Evolutionary conservation across 139 green algal genomes (phyloP).

Genomic region (Limnomonas spitsbergensis): DNA sequence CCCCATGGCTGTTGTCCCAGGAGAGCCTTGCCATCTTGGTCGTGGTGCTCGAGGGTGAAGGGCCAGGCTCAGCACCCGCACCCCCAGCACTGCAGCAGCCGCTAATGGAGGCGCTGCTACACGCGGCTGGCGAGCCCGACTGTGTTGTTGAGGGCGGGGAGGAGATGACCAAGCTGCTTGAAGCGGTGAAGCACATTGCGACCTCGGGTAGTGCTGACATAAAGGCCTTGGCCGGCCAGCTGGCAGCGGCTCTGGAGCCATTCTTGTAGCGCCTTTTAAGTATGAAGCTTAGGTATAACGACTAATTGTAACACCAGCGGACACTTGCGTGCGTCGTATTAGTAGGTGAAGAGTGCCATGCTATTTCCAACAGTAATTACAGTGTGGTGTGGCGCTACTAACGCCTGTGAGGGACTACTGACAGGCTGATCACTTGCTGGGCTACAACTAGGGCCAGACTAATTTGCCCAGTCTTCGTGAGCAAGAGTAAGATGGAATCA

Average conservation of each 20-base stretch:
- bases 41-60: conserved; percentile 37
- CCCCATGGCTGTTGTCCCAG: conserved; percentile 42
- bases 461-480: no score
- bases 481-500: no score
- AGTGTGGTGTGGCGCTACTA: no score
- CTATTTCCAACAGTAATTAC: no score
- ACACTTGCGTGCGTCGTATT: no score
- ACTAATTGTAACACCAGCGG: no score
- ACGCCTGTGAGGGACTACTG: no score
- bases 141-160: neutral
- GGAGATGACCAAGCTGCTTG: conserved; percentile 11
- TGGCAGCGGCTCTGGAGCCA: neutral
- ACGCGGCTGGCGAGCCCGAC: conserved; percentile 20
- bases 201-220: neutral
- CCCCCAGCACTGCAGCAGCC: conserved; percentile 41
- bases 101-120: conserved; percentile 41
- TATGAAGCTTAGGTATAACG: no score
- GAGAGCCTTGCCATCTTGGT: conserved; percentile 34
- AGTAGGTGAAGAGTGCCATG: no score
- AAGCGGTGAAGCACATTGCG: neutral
- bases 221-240: neutral
- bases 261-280: no score
- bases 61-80: conserved; percentile 21
- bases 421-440: no score
- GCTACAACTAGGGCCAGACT: no score